phyloP scores from a whole-genome alignment of 176 grass and related monocot species.

The Oryza nivara region DNA sequence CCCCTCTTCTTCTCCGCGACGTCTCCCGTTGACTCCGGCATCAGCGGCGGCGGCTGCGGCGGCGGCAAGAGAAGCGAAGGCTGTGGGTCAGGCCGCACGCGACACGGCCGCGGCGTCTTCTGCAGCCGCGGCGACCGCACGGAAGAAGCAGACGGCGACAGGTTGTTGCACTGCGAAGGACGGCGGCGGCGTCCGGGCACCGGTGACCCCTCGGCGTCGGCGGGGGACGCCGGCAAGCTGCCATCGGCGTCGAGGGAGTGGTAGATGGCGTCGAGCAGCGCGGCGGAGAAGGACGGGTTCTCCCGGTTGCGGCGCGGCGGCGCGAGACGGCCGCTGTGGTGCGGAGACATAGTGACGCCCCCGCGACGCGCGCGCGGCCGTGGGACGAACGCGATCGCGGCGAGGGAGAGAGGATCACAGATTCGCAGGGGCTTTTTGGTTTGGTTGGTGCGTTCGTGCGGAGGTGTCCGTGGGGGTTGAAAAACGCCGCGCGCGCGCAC shows the following conservation, averaged over 20 bases:
- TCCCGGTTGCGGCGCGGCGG: slow-evolving; percentile 46
- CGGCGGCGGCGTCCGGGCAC: background rate
- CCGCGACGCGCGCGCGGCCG: background rate
- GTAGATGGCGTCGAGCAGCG: slow-evolving; percentile 90
- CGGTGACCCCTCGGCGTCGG: background rate
- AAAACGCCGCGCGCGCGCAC: slow-evolving; percentile 34
- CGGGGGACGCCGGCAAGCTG: slow-evolving; percentile 4
- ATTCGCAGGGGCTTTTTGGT: too few relatives aligned
- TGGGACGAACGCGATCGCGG: slow-evolving; percentile 10
- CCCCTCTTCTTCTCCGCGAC: slow-evolving; percentile 4
- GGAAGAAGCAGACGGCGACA: slow-evolving; percentile 29
- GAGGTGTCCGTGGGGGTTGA: slow-evolving; percentile 32
- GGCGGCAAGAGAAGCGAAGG: slow-evolving; percentile 23
- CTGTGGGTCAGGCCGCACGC: slow-evolving; percentile 56
- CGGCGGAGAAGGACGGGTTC: slow-evolving; percentile 77
- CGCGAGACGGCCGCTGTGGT: slow-evolving; percentile 28
- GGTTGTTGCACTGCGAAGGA: background rate
- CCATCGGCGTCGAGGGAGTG: slow-evolving; percentile 72
- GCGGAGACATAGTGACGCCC: slow-evolving; percentile 30
- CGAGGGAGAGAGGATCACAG: background rate
- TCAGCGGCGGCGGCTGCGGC: background rate
- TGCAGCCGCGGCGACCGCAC: slow-evolving; percentile 51
- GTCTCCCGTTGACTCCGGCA: background rate
- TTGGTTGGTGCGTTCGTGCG: slow-evolving; percentile 47
- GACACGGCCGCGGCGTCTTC: slow-evolving; percentile 44